These are phyloP conservation scores for Laetiporus sulphureus DNA, from an alignment of 1,284 basidiomycete genomes.

Conservation along the genomic window DNA sequence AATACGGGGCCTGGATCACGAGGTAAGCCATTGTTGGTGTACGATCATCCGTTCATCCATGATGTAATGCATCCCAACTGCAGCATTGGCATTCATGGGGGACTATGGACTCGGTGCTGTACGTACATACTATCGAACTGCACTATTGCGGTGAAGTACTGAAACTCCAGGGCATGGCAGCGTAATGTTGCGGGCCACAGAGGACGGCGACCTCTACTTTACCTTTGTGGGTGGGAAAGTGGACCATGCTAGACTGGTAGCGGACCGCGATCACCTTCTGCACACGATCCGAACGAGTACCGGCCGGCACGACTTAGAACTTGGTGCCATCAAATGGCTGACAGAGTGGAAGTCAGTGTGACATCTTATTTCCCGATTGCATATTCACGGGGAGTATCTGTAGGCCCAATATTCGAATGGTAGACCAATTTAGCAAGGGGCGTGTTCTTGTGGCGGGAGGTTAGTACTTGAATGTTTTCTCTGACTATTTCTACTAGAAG, in stretches of 20 bases:
- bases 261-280: constrained; percentile 4
- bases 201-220: background rate
- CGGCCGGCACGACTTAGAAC: constrained; percentile 4
- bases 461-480: no score
- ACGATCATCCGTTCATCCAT: no score
- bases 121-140: background rate
- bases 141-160: no score
- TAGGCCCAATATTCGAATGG: constrained; percentile 31
- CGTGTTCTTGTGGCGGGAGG: constrained; percentile 33
- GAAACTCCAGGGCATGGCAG: no score
- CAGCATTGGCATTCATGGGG: constrained; percentile 5
- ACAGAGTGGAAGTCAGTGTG: constrained; percentile 8
- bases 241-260: constrained; percentile 3
- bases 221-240: constrained; percentile 2
- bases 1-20: constrained; percentile 18
- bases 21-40: no score
- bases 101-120: background rate
- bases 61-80: background rate
- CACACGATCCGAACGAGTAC: constrained; percentile 4
- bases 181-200: constrained; percentile 3
- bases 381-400: background rate
- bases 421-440: constrained; percentile 27
- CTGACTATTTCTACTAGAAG: no score
- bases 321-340: constrained; percentile 5
- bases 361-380: background rate